Evolutionary conservation across 495 filamentous ascomycete genomes (phyloP), one percentile per base, ranked within the genome.

Genomic region (Tuber aestivum): DNA sequence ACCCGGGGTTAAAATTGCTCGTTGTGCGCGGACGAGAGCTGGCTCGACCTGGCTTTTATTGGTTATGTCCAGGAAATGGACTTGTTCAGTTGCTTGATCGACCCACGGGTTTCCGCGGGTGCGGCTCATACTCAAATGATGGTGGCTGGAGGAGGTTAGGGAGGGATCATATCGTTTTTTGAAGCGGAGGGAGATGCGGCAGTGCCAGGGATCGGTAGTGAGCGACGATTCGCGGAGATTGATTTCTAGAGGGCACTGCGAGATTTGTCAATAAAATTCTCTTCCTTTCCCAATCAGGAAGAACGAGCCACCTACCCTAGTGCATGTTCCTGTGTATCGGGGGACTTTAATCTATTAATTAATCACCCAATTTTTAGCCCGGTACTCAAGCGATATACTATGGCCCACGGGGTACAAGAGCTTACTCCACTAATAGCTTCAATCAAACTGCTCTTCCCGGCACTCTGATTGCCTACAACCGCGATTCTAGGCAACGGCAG

Each of bases 381-480:
- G n/a, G n/a, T 32, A 79, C 41, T 72, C 40, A 21, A 65, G 56
- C 37, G 23, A 56, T 35, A 32, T 65, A 16, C 14, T 9, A 75
- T n/a, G 18, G 37, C 18, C 27, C 69, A 10, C 14, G 12, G 27
- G 27, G 32, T 1, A 44, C 20, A 16, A 21, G 40, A 45, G 56
- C 80, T 77, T 44, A 84, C 83, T 16, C 81, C 83, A 48, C 77
- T 82, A 20, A 84, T 83, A 7, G 83, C 83, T 68, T 84, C 83
- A 69, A 84, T 84, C 21, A 84, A 74, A 50, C 81, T 83, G 40
- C 72, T 76, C 75, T 84, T 84, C 20, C 83, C 83, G 0, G 83
- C 81, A 35, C 81, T 83, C 74, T 84, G 83, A 69, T 84, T 83
- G 5, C 83, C 83, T 42, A 84, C 82, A 7, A 84, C 83, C 0